Evolutionary conservation across 2,329 filamentous ascomycete genomes (phyloP).

Genomic region (Fusarium continuum): DNA sequence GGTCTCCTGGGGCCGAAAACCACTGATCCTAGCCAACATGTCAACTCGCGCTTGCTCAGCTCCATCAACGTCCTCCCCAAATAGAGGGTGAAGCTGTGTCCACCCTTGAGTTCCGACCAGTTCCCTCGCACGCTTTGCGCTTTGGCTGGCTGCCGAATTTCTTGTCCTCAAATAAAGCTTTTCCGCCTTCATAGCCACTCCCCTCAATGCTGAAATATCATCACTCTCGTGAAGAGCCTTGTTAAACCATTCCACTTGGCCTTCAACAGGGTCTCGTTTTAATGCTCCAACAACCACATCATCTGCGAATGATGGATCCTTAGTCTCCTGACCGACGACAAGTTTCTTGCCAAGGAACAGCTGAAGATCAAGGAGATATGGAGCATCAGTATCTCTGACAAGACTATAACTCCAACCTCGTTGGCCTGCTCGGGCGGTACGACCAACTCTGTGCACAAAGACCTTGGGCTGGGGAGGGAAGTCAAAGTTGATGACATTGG

Average conservation of each 20-base stretch:
- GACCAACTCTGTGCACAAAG: constrained; percentile 94
- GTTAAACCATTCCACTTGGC: constrained; percentile 82
- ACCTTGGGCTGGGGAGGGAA: constrained; percentile 97
- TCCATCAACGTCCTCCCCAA: constrained; percentile 73
- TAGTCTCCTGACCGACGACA: constrained; percentile 74
- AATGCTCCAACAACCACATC: constrained; percentile 86
- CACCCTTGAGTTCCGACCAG: constrained; percentile 76
- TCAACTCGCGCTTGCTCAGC: constrained; percentile 78
- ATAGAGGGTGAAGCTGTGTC: constrained; percentile 81
- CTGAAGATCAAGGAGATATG: constrained; percentile 93
- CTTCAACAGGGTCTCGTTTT: constrained; percentile 76
- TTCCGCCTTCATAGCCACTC: constrained; percentile 86
- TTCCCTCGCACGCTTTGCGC: constrained; percentile 85
- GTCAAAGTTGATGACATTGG: constrained; percentile 98
- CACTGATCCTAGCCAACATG: constrained; percentile 89
- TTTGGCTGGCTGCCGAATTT: constrained; percentile 89
- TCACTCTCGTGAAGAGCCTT: constrained; percentile 79
- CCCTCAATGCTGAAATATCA: constrained; percentile 76
- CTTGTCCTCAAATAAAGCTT: constrained; percentile 91
- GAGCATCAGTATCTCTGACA: constrained; percentile 85
- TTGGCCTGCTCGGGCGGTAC: constrained; percentile 92
- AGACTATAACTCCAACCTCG: constrained; percentile 96
- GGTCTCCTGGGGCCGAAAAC: constrained; percentile 89
- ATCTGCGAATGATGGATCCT: constrained; percentile 75
- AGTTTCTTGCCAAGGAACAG: constrained; percentile 90